Evolutionary conservation across 768 basidiomycete species (phyloP), one percentile per base, ranked within the genome.

Genomic region (Postia placenta): DNA sequence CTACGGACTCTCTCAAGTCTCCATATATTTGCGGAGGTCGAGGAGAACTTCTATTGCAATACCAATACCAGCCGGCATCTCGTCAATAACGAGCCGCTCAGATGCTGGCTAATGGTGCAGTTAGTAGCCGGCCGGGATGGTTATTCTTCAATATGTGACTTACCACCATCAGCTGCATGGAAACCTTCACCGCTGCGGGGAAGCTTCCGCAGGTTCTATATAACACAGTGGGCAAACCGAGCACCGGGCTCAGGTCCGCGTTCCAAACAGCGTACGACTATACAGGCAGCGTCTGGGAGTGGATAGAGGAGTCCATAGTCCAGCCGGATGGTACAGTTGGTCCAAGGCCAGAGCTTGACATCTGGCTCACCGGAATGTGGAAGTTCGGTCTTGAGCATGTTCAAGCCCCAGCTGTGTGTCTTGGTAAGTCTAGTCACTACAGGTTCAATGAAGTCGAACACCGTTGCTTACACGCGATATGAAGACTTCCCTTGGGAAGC

Each of bases 401-500:
- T 24, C 39, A 30, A 5, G 39, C 47, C 3, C 42, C 43, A 5
- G 47, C 47, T 35, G 41, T 51, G n/a, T 47, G 47, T 24, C 44
- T 50, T 6, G 33, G 54, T 52, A 11, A 38, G 53, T 46, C 15
- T 6, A 11, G 2, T 37, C 6, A 11, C 11, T 38, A 35, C 14
- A 24, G 30, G 5, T 24, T 12, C n/a, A n/a, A n/a, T 35, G 2
- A 3, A 22, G 23, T 27, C 9, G 22, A 20, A 4, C 23, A 15
- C 22, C 22, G n/a, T n/a, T n/a, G n/a, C n/a, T n/a, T n/a, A 19
- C 4, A 5, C 20, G n/a, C n/a, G n/a, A n/a, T n/a, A n/a, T n/a
- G n/a, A n/a, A 52, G 51, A 52, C 40, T 56, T 46, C 33, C 54
- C 54, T 2, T 56, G 54, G 54, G 24, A 47, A 9, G n/a, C 23